Evolutionary conservation across 176 grass and related monocot genomes (phyloP).

Genomic region (Coix lacrymajobi): DNA sequence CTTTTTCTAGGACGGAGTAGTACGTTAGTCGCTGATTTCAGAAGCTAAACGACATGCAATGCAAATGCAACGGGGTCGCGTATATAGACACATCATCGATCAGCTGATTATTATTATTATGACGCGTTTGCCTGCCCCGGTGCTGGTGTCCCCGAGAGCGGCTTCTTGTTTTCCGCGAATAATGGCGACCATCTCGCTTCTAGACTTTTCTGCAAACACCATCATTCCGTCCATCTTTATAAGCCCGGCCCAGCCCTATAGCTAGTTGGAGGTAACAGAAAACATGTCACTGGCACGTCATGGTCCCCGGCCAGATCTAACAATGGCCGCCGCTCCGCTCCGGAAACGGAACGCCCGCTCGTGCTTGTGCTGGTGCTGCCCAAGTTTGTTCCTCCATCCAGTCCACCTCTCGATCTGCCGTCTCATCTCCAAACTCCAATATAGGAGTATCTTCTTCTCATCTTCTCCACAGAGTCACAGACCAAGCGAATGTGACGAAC

Average conservation of each 20-base stretch:
- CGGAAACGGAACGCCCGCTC: not conserved
- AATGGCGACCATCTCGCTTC: not conserved
- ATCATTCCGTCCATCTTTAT: slow-evolving; percentile 15
- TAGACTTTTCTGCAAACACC: slow-evolving; percentile 9
- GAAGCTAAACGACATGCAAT: not conserved
- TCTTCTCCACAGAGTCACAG: too few species aligned
- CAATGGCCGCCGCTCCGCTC: not conserved
- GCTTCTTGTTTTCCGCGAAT: slow-evolving; percentile 18
- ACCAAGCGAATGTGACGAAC: too few species aligned
- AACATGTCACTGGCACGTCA: not conserved
- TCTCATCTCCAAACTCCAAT: too few species aligned
- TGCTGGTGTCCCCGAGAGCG: not conserved
- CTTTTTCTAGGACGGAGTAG: too few species aligned
- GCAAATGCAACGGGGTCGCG: too few species aligned
- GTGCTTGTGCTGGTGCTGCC: not conserved
- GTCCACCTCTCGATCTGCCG: too few species aligned
- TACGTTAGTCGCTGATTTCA: not conserved
- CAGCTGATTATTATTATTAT: too few species aligned
- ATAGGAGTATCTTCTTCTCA: too few species aligned
- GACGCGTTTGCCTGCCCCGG: too few species aligned
- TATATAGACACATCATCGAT: too few species aligned
- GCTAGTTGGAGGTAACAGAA: not conserved
- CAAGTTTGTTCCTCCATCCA: not conserved
- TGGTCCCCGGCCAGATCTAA: not conserved
- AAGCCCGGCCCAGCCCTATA: not conserved